Percentiles rank a stretch among this genome's conserved stretches.
These are phyloP conservation scores for Starmera caribaea DNA, from an alignment of 805 yeast genomes.

Conservation along the genomic window DNA sequence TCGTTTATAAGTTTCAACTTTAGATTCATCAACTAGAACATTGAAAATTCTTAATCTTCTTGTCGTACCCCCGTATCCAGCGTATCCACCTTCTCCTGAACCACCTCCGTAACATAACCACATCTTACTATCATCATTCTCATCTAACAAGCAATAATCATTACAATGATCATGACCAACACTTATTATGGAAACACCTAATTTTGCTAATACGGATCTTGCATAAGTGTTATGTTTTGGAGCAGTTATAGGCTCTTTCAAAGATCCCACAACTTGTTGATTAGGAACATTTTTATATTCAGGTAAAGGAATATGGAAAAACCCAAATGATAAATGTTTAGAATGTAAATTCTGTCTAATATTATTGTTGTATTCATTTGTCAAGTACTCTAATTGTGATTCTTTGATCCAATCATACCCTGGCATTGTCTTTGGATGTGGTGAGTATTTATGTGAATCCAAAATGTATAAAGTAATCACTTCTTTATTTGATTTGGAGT, in stretches of 20 bases:
- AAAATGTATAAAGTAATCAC: slow-evolving; percentile 61
- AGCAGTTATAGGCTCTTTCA: slow-evolving; percentile 70
- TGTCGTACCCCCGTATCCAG: slow-evolving; percentile 82
- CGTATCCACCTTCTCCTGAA: slow-evolving; percentile 93
- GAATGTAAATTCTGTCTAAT: slow-evolving; percentile 19
- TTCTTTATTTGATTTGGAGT: slow-evolving; percentile 26
- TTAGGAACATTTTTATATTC: slow-evolving; percentile 50
- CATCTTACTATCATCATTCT: slow-evolving; percentile 21
- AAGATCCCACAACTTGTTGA: slow-evolving; percentile 45
- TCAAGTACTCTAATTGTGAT: slow-evolving; percentile 52
- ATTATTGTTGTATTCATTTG: slow-evolving; percentile 19
- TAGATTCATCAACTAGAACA: slow-evolving; percentile 38
- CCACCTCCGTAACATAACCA: slow-evolving; percentile 97
- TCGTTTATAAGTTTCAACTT: slow-evolving; percentile 60
- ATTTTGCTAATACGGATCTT: slow-evolving; percentile 41
- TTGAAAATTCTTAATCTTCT: slow-evolving; percentile 72
- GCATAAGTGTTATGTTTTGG: slow-evolving; percentile 66
- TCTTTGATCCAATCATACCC: slow-evolving; percentile 86
- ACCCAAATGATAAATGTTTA: slow-evolving; percentile 68
- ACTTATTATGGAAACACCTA: slow-evolving; percentile 65
- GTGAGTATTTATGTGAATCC: slow-evolving; percentile 76
- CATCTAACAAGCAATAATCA: slow-evolving; percentile 71
- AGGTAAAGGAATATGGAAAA: slow-evolving; percentile 90
- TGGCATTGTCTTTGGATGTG: slow-evolving; percentile 51
- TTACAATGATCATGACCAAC: slow-evolving; percentile 97